Evolutionary conservation across 2,329 filamentous ascomycete species (phyloP), one percentile per base, ranked within the genome.

Genomic region (Grosmannia clavigera): DNA sequence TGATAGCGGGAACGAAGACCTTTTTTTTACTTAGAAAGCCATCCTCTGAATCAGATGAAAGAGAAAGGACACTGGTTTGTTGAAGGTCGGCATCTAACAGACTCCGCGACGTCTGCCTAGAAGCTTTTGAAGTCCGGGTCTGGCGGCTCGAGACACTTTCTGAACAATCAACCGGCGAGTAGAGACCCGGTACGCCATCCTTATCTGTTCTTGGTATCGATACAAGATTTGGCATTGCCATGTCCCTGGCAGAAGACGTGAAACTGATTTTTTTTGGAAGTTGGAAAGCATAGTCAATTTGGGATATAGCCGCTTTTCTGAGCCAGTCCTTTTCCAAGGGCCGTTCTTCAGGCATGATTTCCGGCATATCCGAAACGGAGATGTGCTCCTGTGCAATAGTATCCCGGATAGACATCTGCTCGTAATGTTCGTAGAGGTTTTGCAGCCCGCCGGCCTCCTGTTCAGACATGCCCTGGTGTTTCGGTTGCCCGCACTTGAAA

Each of bases 1-100:
- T 7, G 4, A 46, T 19, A n/a, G 52, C 10, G 33, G 70, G 69
- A n/a, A 69, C 61, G 5, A 71, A 71, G 12, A 70, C 69, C 52
- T 68, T 70, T 1, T 67, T 66, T 2, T 69, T 64, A 11, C 71
- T 71, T 7, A 66, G 67, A 31, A 71, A 73, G 27, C 79, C 74
- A 33, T 79, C 78, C 60, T 83, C 81, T 0, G 80, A 82, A 62
- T 83, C 80, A 0, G 81, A 82, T 1, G 80, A 82, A 1, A 84
- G 73, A 1, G 80, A 79, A 16, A 84, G 69, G 1, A 84, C 74
- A 62, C 81, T 83, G 61, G 74, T 81, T 58, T 80, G 75, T 51
- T 80, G 74, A 6, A 82, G 70, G 62, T 84, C 80, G 2, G 78
- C 73, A 43, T 78, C 76, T 7, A 75, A 68, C 19, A 81, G 69